Evolutionary conservation across 2,329 filamentous ascomycete species (phyloP), one percentile per base, ranked within the genome.

Genomic region (Penicillium brasilianum): DNA sequence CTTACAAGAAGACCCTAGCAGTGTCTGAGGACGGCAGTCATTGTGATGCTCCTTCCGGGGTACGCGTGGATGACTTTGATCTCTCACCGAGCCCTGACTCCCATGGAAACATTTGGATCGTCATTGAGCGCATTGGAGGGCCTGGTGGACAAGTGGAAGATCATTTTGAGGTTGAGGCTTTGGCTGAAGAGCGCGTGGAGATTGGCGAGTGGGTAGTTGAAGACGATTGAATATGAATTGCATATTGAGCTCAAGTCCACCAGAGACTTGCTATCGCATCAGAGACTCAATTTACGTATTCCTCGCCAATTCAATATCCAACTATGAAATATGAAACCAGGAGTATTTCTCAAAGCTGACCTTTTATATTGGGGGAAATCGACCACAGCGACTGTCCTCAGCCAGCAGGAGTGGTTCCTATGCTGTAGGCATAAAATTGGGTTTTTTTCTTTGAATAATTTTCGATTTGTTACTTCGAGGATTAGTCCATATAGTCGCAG

Each of bases 51-150:
- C 82, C 83, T 6, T 81, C 83, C 60, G 87, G 87, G 0, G 83
- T 96, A 28, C 84, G 91, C 52, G 90, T 90, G 1, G 82, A 86
- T 14, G 89, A 94, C 65, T 84, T 96, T 55, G 89, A 96, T 76
- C 78, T 97, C 44, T 87, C 88, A 48, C 90, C 91, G 0, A 83
- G 80, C n/a, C 77, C 84, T 65, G 79, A 82, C 59, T 77, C 77
- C 32, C 77, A 77, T 10, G 84, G 85, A 20, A 88, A 88, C 18
- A 75, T 93, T 59, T 96, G 90, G 90, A 81, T 97, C 56, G 89
- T 97, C 6, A 80, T 97, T 44, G 93, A 97, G 77, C 85, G 90
- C 66, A 84, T 94, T 70, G 90, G 88, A n/a, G 85, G 84, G 11
- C 81, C 81, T 48, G 78, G 78, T 5, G 82, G 87, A 84, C 77